phyloP scores from a whole-genome alignment of 2,329 filamentous ascomycete genomes.

The Hypoxylon sp. region DNA sequence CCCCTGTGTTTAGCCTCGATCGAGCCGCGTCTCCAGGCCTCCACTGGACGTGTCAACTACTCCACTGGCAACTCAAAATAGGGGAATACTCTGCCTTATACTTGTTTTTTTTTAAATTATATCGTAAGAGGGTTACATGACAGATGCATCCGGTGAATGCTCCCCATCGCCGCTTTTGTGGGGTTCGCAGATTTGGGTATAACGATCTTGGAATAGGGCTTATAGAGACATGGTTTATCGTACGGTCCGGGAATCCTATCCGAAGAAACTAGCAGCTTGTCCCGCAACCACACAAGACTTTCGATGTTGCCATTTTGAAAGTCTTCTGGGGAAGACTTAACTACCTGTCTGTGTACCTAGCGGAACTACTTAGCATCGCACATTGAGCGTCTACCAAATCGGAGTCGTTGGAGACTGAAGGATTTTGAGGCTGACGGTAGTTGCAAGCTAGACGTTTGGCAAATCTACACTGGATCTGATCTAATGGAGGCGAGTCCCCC shows the following conservation, averaged over 20 bases:
- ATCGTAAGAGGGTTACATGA: slow-evolving; percentile 3
- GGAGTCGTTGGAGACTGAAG: neutral
- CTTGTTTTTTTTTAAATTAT: slow-evolving; percentile 9
- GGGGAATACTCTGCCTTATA: neutral
- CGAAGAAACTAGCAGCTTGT: neutral
- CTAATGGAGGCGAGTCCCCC: neutral
- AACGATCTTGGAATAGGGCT: neutral
- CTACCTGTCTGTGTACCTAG: neutral
- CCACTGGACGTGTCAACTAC: neutral
- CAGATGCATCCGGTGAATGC: neutral
- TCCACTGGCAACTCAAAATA: slow-evolving; percentile 1
- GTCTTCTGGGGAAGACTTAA: neutral
- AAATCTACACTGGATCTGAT: slow-evolving; percentile 1
- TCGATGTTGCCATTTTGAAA: no score
- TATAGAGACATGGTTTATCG: neutral
- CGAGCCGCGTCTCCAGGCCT: neutral
- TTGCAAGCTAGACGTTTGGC: slow-evolving; percentile 2
- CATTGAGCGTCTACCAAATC: neutral
- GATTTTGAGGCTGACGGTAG: slow-evolving; percentile 2
- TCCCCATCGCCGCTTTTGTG: slow-evolving; percentile 9
- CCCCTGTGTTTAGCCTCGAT: neutral
- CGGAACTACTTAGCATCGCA: no score
- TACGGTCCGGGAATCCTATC: no score
- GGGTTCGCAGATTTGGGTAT: no score
- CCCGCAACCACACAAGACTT: neutral